These are phyloP conservation scores for Salix exigua DNA, from an alignment of 345 rosid genomes.

Conservation along the genomic window DNA sequence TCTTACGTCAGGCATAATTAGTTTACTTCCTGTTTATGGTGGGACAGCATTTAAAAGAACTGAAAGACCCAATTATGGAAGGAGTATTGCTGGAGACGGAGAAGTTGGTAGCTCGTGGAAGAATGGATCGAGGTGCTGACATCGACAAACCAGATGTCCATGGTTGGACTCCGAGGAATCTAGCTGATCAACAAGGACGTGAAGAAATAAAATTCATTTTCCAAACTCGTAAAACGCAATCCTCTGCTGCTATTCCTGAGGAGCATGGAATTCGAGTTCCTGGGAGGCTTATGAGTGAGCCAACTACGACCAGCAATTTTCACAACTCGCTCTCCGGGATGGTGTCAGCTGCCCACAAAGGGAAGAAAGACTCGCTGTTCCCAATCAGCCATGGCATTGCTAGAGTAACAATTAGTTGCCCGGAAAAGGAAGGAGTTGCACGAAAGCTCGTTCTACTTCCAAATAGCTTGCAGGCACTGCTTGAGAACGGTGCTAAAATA, in stretches of 20 bases:
- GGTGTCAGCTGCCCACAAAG: constrained; percentile 51
- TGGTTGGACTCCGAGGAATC: constrained; percentile 64
- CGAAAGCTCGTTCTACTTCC: constrained; percentile 71
- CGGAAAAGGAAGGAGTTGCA: constrained; percentile 40
- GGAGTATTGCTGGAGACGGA: constrained; percentile 63
- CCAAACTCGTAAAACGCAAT: constrained; percentile 28
- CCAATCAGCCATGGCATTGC: constrained; percentile 16
- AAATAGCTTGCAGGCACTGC: constrained; percentile 48
- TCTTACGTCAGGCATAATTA: not conserved
- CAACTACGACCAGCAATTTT: constrained; percentile 54
- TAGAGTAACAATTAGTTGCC: constrained; percentile 68
- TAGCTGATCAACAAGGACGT: constrained; percentile 87
- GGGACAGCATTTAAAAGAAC: constrained; percentile 57
- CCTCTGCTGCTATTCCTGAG: constrained; percentile 41
- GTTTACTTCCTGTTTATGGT: not conserved
- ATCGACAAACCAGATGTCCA: constrained; percentile 54
- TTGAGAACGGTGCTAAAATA: constrained; percentile 55
- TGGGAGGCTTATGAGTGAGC: constrained; percentile 75
- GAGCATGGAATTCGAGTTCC: constrained; percentile 38
- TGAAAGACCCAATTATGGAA: constrained; percentile 64
- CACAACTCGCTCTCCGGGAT: constrained; percentile 75
- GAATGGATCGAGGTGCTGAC: constrained; percentile 63
- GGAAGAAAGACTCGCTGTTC: constrained; percentile 33
- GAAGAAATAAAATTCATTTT: constrained; percentile 63
- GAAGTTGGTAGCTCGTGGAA: constrained; percentile 73